Base-by-base conservation (phyloP, 1,139 yeast genomes). In the Magnusiomyces ingens region DNA sequence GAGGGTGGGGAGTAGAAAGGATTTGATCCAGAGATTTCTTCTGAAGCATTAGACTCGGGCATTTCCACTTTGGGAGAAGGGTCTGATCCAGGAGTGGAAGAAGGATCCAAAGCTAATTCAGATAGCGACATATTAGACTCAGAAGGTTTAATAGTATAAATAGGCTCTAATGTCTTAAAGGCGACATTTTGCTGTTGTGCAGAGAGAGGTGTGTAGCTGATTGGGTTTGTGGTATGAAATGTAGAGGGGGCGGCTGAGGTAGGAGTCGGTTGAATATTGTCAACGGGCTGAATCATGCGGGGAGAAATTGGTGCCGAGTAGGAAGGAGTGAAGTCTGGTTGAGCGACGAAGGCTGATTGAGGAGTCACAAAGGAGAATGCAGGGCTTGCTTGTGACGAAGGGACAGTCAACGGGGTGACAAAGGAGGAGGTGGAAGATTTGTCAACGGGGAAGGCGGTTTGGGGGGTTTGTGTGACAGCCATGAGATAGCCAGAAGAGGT, bases 1-100 rank as follows among this genome's bases (percentile, higher is more conserved):
- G 67, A 49, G n/a, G 70, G 67, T 29, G 70, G 69, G 52, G 63
- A 58, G 59, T 68, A 68, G 58, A 68, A 68, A 15, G 72, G 71
- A 56, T 68, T 68, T 53, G 62, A 62, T 40, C 67, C 66, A 19
- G 58, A 51, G 10, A 53, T 46, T 21, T 54, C 38, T 44, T 54
- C 35, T 18, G 51, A 15, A 8, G 32, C 32, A 26, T 26, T 26
- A 11, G 52, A 42, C n/a, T 36, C 40, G 29, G 52, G 11, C 46
- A 12, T 13, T 19, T 18, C 45, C 13, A 15, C 4, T 42, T 11
- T 13, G 11, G 21, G 13, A 15, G 6, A 4, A 4, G 26, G 17
- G 13, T 19, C 45, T 13, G 45, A 42, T 13, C n/a, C 17, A 6
- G 40, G 11, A 13, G 17, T 6, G 4, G n/a, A 12, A 13, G n/a